A percentile compares a stretch with the other conserved stretches of the same genome.
phyloP scores from a whole-genome alignment of 75 land plant species.

The Pinus tabuliformis region DNA sequence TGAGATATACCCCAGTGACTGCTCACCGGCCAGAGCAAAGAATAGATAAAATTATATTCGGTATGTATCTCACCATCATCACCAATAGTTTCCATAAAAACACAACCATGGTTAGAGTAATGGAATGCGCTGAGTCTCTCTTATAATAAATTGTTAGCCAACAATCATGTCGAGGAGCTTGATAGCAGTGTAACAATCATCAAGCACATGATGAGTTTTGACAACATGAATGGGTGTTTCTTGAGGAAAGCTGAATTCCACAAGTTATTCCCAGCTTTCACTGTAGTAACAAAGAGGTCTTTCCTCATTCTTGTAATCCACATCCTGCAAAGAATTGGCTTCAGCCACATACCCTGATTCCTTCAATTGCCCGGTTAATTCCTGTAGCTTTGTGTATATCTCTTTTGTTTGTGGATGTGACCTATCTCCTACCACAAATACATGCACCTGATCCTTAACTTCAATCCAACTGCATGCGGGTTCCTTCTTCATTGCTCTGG shows the following conservation, averaged over 20 bases:
- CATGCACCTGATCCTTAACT: slow-evolving; percentile 24
- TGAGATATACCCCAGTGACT: too few species aligned
- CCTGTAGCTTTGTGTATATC: slow-evolving; percentile 12
- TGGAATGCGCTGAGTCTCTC: neutral
- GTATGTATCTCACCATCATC: too few species aligned
- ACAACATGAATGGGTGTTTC: neutral
- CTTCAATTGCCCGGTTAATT: neutral
- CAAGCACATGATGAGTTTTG: neutral
- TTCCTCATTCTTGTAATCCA: neutral
- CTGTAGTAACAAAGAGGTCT: neutral
- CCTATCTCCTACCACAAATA: slow-evolving; percentile 23
- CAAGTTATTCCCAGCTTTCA: neutral
- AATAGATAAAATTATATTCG: too few species aligned
- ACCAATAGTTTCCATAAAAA: too few species aligned
- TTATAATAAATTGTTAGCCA: too few species aligned
- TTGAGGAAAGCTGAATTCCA: neutral
- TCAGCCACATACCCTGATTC: neutral
- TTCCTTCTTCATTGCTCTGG: slow-evolving; percentile 24
- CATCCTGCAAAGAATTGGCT: neutral
- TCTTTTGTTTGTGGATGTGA: slow-evolving; percentile 23
- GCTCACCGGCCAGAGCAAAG: too few species aligned
- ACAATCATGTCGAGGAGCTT: too few species aligned
- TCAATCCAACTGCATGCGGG: slow-evolving; percentile 45
- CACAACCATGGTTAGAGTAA: too few species aligned
- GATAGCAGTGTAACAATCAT: neutral